Conservation (phyloP, 768 basidiomycete species). For the Lactarius deliciosus region DNA sequence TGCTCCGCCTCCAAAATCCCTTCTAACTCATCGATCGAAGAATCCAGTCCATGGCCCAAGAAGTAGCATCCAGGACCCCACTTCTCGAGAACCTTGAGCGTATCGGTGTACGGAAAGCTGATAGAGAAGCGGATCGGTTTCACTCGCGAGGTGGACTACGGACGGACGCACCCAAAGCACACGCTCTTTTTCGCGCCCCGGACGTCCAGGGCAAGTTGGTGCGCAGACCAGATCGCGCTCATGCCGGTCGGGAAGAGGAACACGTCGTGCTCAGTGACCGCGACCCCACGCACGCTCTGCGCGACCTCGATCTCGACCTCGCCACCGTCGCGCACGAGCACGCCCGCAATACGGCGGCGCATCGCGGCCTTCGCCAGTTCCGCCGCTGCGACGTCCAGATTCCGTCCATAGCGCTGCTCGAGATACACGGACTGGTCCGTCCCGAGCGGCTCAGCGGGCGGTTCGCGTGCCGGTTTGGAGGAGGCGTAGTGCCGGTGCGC, state of each 20-base stretch:
- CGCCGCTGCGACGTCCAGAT: slow-evolving; percentile 72
- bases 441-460: slow-evolving; percentile 44
- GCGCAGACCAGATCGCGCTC: slow-evolving; percentile 92
- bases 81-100: slow-evolving; percentile 89
- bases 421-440: slow-evolving; percentile 73
- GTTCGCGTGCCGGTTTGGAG: slow-evolving; percentile 35
- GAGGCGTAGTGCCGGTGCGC: slow-evolving; percentile 61
- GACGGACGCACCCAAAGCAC: slow-evolving; percentile 81
- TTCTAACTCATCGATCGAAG: slow-evolving; percentile 74
- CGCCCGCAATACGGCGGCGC: slow-evolving; percentile 86
- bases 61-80: slow-evolving; percentile 96
- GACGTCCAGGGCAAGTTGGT: slow-evolving; percentile 61
- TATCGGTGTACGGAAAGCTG: slow-evolving; percentile 95
- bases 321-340: slow-evolving; percentile 61
- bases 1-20: slow-evolving; percentile 51
- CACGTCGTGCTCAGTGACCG: slow-evolving; percentile 82
- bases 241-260: slow-evolving; percentile 88
- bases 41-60: slow-evolving; percentile 74
- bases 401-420: slow-evolving; percentile 94
- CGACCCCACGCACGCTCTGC: slow-evolving; percentile 67
- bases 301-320: slow-evolving; percentile 50
- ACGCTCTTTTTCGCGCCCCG: slow-evolving; percentile 73
- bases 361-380: slow-evolving; percentile 83
- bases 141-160: neutral
- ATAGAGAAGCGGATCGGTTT: neutral